These are phyloP conservation scores for Brettanomyces custersianus DNA, from an alignment of 805 yeast species.

Conservation along the genomic window DNA sequence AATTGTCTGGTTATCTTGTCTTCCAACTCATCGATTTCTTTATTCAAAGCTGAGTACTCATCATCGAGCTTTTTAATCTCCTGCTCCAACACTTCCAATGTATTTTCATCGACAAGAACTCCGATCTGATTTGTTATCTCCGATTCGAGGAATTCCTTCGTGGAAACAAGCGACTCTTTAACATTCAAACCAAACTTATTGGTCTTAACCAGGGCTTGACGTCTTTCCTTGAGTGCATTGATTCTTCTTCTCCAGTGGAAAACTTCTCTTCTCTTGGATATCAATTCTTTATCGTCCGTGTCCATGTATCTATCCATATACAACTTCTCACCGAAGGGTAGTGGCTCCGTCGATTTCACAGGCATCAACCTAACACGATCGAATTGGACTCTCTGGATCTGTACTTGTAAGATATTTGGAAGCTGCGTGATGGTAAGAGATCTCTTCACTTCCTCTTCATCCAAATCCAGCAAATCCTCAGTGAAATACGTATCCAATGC, in stretches of 20 bases:
- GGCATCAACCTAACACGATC: constrained; percentile 67
- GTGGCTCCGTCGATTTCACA: constrained; percentile 72
- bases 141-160: constrained; percentile 47
- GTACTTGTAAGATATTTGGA: constrained; percentile 83
- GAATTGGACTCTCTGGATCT: constrained; percentile 88
- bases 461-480: constrained; percentile 61
- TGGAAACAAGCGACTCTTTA: constrained; percentile 44
- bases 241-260: constrained; percentile 56
- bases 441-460: constrained; percentile 67
- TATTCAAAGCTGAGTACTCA: constrained; percentile 31
- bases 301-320: constrained; percentile 85
- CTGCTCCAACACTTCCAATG: constrained; percentile 38
- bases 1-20: constrained; percentile 51
- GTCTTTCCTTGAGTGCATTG: constrained; percentile 32
- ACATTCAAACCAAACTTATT: constrained; percentile 43
- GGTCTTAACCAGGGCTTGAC: constrained; percentile 30
- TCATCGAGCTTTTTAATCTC: constrained; percentile 39
- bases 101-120: constrained; percentile 32
- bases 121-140: constrained; percentile 28
- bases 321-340: constrained; percentile 68
- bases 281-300: constrained; percentile 48
- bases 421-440: constrained; percentile 60
- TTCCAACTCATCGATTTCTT: constrained; percentile 36
- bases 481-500: constrained; percentile 80
- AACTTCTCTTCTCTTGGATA: constrained; percentile 46